Percentiles rank a stretch among this genome's conserved stretches.
These are phyloP conservation scores for Allomyces javanicus DNA, from an alignment of 192 early-diverging fungal species.

Conservation along the genomic window DNA sequence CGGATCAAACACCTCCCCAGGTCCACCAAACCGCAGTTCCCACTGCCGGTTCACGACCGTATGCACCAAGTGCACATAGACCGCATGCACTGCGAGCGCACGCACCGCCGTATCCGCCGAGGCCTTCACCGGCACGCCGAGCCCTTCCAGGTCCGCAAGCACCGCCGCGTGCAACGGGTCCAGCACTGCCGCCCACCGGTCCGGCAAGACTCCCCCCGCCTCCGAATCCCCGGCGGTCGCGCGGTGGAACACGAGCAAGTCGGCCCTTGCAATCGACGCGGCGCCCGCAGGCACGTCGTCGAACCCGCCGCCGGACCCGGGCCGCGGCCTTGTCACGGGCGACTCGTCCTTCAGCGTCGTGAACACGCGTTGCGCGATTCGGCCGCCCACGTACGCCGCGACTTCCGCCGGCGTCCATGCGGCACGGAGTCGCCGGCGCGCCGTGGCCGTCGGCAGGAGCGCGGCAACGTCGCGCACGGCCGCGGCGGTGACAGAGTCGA, in stretches of 20 bases:
- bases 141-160: too few species aligned
- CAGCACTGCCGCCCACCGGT: too few species aligned
- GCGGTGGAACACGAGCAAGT: not conserved
- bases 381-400: not conserved
- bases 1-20: too few species aligned
- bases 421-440: not conserved
- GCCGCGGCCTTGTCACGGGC: not conserved
- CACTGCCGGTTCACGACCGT: too few species aligned
- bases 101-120: too few species aligned
- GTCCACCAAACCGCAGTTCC: too few species aligned
- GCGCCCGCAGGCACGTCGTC: not conserved
- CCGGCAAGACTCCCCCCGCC: too few species aligned
- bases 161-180: too few species aligned
- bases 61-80: too few species aligned
- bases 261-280: not conserved
- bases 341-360: not conserved
- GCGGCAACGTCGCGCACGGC: not conserved
- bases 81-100: too few species aligned
- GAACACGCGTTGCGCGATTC: not conserved
- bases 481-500: not conserved
- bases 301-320: not conserved
- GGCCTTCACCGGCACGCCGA: too few species aligned
- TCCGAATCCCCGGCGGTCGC: too few species aligned
- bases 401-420: not conserved
- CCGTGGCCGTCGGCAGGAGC: not conserved